These are phyloP conservation scores for Hibiscus trionum DNA, from an alignment of 345 rosid species.

Conservation along the genomic window DNA sequence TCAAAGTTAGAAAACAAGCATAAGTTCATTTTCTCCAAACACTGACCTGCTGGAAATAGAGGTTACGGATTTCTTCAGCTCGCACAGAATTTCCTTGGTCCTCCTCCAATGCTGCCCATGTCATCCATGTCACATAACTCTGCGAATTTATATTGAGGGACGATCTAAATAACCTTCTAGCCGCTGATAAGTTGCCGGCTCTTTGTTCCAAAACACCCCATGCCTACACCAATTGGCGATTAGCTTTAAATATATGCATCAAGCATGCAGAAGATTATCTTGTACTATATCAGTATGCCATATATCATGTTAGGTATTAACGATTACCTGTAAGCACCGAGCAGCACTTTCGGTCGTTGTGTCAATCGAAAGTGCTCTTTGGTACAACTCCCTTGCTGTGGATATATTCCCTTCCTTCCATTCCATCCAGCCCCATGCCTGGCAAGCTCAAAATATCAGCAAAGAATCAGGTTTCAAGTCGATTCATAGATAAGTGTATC, in stretches of 20 bases:
- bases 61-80: slow-evolving; percentile 90
- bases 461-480: background rate
- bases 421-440: slow-evolving; percentile 99
- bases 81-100: slow-evolving; percentile 86
- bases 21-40: background rate
- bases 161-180: slow-evolving; percentile 81
- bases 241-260: background rate
- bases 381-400: slow-evolving; percentile 75
- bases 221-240: slow-evolving; percentile 37
- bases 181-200: slow-evolving; percentile 75
- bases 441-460: slow-evolving; percentile 18
- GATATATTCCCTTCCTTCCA: slow-evolving; percentile 92
- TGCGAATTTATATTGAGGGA: slow-evolving; percentile 76
- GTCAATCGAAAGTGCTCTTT: slow-evolving; percentile 65
- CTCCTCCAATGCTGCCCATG: slow-evolving; percentile 95
- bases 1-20: background rate
- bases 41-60: slow-evolving; percentile 90
- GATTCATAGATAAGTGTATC: background rate
- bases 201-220: slow-evolving; percentile 98
- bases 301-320: background rate
- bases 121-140: slow-evolving; percentile 96
- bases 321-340: slow-evolving; percentile 77
- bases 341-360: slow-evolving; percentile 80
- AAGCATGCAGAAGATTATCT: background rate
- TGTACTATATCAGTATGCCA: background rate